Base-by-base conservation (phyloP, 345 rosid species). In the Geranium brycei region DNA sequence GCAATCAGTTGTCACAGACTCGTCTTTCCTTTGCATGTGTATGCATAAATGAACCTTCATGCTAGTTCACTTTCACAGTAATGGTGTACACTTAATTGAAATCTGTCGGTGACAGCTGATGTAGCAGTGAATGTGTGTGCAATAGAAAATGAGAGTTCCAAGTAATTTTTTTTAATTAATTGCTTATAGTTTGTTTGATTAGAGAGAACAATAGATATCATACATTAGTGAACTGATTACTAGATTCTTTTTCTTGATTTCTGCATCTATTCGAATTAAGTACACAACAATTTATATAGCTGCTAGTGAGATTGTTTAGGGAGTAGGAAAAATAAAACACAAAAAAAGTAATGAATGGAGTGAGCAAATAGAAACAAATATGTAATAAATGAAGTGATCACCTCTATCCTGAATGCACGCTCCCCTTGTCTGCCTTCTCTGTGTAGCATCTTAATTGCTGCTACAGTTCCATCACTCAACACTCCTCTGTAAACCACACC, bases 371-470 rank as follows among this genome's bases (percentile, higher is more conserved):
- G 57, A 60, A 13, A 63, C 71, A 35, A 75, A 58, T 23, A 38
- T 58, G 51, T 19, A 79, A 73, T 73, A 72, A 85, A 80, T 78
- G 85, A 76, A 76, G 79, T 60, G 64, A 68, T 73, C 47, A 86
- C 98, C 95, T 91, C 92, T 72, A 85, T 68, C 70, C 98, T 80
- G 67, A 91, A 91, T 65, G 87, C 91, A 51, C 88, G 84, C 62
- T 91, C 98, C 41, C 85, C 87, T 71, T 83, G 88, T 61, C 81
- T 91, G 64, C 86, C 83, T 60, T 80, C 81, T 67, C 73, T 73
- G 51, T 69, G 86, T 60, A 85, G 73, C 81, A 71, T 87, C 79
- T 87, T 89, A 68, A 89, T 76, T 58, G 96, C 98, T 4, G 83
- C 87, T 47, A 87, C 74, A 7, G 89, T 91, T 47, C 98, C 96